Conservation (phyloP, 345 rosid genomes). For the Hibiscus mutabilis region DNA sequence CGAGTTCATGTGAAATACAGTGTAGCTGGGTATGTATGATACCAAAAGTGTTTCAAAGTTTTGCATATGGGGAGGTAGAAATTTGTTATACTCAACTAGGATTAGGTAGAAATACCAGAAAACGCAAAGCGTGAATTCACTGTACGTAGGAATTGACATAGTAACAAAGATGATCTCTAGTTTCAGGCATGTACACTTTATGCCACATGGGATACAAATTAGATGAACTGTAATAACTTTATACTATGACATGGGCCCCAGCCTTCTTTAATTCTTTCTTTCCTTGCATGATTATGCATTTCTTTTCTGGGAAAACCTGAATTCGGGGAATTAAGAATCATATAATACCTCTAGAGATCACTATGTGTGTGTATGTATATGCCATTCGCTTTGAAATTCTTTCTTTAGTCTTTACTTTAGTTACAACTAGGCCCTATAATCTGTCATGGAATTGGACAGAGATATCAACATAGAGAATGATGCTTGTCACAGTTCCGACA, state of each 20-base stretch:
- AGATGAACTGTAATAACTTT: conserved; percentile 22
- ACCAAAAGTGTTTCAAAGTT: too few species aligned
- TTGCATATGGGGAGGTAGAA: too few species aligned
- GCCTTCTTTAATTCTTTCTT: conserved; percentile 14
- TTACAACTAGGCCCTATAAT: conserved; percentile 11
- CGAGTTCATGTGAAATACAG: conserved; percentile 8
- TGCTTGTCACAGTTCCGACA: conserved; percentile 23
- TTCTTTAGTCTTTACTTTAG: conserved; percentile 8
- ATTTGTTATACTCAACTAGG: neutral
- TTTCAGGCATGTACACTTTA: neutral
- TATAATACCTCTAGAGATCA: conserved; percentile 12
- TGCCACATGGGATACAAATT: conserved; percentile 29
- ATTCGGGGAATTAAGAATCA: conserved; percentile 13
- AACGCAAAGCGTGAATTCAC: neutral
- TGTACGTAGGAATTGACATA: neutral
- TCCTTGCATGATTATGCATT: neutral
- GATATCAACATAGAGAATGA: conserved; percentile 40
- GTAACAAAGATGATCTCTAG: neutral
- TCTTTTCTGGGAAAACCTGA: neutral
- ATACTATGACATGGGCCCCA: conserved; percentile 15
- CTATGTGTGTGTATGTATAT: conserved; percentile 16
- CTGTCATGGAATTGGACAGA: conserved; percentile 24
- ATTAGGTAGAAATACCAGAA: neutral
- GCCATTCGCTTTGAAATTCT: conserved; percentile 20
- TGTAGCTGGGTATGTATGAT: neutral